Base-by-base conservation (phyloP, 106 monocot genomes). In the Dendrobium officinale region DNA sequence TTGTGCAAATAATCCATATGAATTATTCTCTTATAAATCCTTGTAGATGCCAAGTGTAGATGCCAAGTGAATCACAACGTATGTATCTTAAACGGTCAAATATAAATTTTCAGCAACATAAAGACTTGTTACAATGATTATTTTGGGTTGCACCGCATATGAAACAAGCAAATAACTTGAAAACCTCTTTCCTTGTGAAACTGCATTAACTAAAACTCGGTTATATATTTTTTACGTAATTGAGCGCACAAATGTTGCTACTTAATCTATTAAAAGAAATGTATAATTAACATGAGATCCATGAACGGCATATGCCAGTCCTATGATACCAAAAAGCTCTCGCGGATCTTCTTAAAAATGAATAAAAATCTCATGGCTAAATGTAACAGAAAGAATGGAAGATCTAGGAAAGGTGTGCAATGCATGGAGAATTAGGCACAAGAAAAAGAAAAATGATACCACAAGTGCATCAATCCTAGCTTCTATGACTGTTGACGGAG, bases 391-490 rank as follows among this genome's bases (percentile, higher is more conserved):
- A 42, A n/a, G 24, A 26, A 58, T 26, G 27, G 58, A 16, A 75
- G 27, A 27, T 61, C 49, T 75, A 80, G 1, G 19, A 77, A 29
- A 31, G 48, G 6, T 66, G 4, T 31, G 54, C 37, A 76, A 20
- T 26, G n/a, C 51, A 13, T 20, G 42, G 40, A 41, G 42, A 77
- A 49, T 76, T 19, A 15, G 40, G 40, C 73, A 73, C 20, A 37
- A 43, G 73, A 41, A n/a, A 26, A 29, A 29, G 7, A 47, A 67
- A 78, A 55, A 75, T 7, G 82, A 79, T 99, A 99, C 98, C 95
- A 99, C 98, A 85, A 99, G 98, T 44, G 95, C 98, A 93, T 99
- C 91, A 72, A 99, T 99, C 87, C 98, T 91, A 17, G 98, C 92
- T 88, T 99, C 98, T 85, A 99, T 99, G 55, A 93, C 91, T 58